Evolutionary conservation across 2,329 filamentous ascomycete species (phyloP).

Genomic region (Trichoderma sp.): DNA sequence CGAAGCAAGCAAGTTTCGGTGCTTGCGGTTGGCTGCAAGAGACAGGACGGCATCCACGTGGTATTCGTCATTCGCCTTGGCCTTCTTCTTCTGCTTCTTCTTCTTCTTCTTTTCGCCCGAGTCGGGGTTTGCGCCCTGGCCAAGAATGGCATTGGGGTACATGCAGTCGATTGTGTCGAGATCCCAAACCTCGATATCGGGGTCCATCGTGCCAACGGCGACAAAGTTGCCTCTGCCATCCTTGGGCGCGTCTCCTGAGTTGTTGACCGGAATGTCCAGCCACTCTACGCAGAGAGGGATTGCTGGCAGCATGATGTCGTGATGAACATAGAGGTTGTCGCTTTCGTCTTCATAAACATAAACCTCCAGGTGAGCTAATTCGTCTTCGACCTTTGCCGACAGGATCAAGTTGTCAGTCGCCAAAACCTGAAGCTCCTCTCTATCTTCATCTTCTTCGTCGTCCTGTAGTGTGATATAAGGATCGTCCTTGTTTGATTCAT

Average conservation of each 20-base stretch:
- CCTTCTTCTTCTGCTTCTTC: constrained; percentile 91
- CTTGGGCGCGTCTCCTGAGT: constrained; percentile 54
- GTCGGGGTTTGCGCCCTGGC: constrained; percentile 60
- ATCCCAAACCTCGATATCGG: constrained; percentile 98
- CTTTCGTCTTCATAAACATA: constrained; percentile 95
- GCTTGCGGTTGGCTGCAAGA: constrained; percentile 85
- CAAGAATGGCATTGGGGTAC: constrained; percentile 95
- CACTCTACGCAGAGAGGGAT: constrained; percentile 95
- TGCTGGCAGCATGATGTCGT: constrained; percentile 98
- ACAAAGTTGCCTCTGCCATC: constrained; percentile 82
- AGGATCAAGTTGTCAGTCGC: constrained; percentile 90
- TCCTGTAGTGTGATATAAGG: constrained; percentile 90
- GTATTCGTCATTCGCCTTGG: constrained; percentile 81
- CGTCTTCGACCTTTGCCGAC: constrained; percentile 92
- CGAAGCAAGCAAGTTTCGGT: constrained; percentile 91
- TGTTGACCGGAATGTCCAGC: constrained; percentile 87
- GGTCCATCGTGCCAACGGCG: constrained; percentile 94
- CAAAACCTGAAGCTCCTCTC: constrained; percentile 89
- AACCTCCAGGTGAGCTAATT: constrained; percentile 92
- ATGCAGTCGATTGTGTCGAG: constrained; percentile 94
- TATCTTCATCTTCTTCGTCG: constrained; percentile 71
- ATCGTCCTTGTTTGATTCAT: constrained; percentile 90
- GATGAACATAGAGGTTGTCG: constrained; percentile 97
- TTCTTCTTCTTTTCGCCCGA: constrained; percentile 63
- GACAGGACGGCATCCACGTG: constrained; percentile 93